Evolutionary conservation across 108 stramenopile genomes (phyloP).

Genomic region (Pelagomonas calceolata): DNA sequence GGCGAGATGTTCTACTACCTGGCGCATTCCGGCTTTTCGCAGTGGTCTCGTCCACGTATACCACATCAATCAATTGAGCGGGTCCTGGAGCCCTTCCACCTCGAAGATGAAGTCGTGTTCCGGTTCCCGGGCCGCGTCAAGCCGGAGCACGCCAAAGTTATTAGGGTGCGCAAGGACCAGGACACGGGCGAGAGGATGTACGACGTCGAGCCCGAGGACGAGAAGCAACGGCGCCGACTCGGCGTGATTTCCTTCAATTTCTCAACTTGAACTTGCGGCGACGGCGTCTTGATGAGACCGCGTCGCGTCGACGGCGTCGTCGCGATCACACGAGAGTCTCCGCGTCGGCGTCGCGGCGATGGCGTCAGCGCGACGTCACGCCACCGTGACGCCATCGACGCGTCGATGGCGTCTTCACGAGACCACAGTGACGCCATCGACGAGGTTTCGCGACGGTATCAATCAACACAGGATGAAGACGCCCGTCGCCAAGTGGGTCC

Average conservation of each 20-base stretch:
- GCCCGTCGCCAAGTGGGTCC: not conserved
- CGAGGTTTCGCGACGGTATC: not conserved
- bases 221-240: too few relatives aligned
- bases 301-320: too few relatives aligned
- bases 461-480: not conserved
- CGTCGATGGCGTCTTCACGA: too few relatives aligned
- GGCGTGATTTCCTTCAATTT: too few relatives aligned
- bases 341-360: too few relatives aligned
- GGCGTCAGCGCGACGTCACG: too few relatives aligned
- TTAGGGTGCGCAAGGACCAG: conserved; percentile 6
- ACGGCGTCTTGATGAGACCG: too few relatives aligned
- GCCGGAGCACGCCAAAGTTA: not conserved
- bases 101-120: conserved; percentile 8
- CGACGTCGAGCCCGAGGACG: conserved; percentile 5
- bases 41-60: not conserved
- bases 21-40: not conserved
- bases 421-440: not conserved
- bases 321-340: too few relatives aligned
- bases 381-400: too few relatives aligned
- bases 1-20: conserved; percentile 14
- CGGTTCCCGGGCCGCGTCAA: not conserved
- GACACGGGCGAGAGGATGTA: conserved; percentile 8
- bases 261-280: too few relatives aligned
- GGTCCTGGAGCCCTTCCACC: not conserved
- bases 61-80: not conserved